Conservation (phyloP, 2,329 filamentous ascomycete genomes). For the Aspergillus carbonarius region DNA sequence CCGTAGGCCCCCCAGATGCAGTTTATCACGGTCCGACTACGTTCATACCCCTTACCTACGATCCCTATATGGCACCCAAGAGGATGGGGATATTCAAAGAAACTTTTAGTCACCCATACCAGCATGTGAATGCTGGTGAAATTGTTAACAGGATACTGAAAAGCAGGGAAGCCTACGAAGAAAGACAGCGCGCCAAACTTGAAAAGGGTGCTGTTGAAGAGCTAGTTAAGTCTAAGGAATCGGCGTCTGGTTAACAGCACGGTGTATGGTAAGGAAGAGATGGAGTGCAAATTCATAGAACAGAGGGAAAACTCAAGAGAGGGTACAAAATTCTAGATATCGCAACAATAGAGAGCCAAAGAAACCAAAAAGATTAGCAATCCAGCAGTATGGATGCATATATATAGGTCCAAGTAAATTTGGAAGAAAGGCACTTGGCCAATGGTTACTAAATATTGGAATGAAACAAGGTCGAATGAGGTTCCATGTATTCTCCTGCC, state of each 20-base stretch:
- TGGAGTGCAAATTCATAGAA: not conserved
- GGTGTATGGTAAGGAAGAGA: not conserved
- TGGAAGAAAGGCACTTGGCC: too few relatives aligned
- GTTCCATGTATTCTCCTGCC: too few relatives aligned
- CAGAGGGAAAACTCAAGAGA: too few relatives aligned
- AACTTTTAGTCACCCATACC: conserved; percentile 73
- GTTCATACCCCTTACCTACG: conserved; percentile 76
- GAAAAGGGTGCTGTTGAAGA: conserved; percentile 78
- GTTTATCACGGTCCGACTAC: conserved; percentile 97
- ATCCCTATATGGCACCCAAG: conserved; percentile 79
- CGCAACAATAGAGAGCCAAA: too few relatives aligned
- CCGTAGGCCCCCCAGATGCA: conserved; percentile 70
- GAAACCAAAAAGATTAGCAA: too few relatives aligned
- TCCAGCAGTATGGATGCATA: too few relatives aligned
- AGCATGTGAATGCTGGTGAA: conserved; percentile 84
- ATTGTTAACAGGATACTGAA: conserved; percentile 90
- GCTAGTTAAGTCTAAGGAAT: conserved; percentile 61
- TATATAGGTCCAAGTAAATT: too few relatives aligned
- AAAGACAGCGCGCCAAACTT: conserved; percentile 84
- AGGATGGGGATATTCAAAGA: conserved; percentile 80
- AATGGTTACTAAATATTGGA: too few relatives aligned
- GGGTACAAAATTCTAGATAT: too few relatives aligned
- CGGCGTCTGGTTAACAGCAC: conserved; percentile 25
- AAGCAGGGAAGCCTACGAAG: conserved; percentile 84
- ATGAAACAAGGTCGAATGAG: too few relatives aligned